phyloP scores from a whole-genome alignment of 176 grass and related monocot species.

The Lolium perenne region DNA sequence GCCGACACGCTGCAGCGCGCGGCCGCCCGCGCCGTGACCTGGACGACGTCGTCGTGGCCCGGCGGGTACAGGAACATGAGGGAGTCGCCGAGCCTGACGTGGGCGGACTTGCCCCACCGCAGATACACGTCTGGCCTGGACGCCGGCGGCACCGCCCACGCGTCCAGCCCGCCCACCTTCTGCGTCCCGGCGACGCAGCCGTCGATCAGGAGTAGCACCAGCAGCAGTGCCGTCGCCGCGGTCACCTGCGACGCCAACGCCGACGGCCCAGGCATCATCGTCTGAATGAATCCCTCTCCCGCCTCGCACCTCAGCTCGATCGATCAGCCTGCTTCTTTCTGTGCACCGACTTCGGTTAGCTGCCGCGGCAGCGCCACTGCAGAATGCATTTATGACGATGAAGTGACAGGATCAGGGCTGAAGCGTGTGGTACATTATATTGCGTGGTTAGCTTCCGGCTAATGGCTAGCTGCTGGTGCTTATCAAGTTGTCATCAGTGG shows the following conservation, averaged over 20 bases:
- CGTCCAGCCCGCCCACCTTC: conserved; percentile 84
- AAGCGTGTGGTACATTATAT: neutral
- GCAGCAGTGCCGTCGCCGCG: neutral
- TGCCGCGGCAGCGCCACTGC: neutral
- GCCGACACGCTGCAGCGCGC: conserved; percentile 50
- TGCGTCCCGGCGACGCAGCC: conserved; percentile 56
- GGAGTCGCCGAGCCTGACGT: conserved; percentile 68
- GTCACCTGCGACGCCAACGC: conserved; percentile 28
- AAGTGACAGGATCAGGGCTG: neutral
- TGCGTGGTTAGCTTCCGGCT: conserved; percentile 7
- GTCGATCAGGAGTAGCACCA: conserved; percentile 21
- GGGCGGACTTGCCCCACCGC: conserved; percentile 55
- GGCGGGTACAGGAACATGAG: conserved; percentile 78
- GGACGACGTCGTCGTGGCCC: conserved; percentile 57
- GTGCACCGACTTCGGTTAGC: neutral
- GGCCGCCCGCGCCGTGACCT: conserved; percentile 64
- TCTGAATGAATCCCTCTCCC: neutral
- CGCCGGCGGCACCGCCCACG: conserved; percentile 69
- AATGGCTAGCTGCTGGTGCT: neutral
- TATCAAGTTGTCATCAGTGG: neutral
- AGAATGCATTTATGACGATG: neutral
- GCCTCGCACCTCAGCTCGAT: neutral
- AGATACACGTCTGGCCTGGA: conserved; percentile 68
- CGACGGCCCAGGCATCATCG: conserved; percentile 28
- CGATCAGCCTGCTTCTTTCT: neutral